phyloP scores from a whole-genome alignment of 2,329 filamentous ascomycete species.

The Clonostachys chloroleuca region DNA sequence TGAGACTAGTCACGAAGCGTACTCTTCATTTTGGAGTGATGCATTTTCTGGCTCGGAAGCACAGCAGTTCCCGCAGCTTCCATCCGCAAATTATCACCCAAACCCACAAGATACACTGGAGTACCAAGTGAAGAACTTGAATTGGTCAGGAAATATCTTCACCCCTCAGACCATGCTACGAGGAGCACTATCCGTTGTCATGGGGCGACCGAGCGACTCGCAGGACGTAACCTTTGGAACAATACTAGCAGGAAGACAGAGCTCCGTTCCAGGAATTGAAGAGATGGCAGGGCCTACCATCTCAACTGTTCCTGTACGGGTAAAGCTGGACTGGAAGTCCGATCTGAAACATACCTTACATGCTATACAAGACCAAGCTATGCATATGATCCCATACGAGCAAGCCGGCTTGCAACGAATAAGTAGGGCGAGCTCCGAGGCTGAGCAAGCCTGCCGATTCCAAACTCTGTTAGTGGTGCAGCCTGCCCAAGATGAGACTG shows the following conservation, averaged over 20 bases:
- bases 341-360: slow-evolving; percentile 4
- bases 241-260: slow-evolving; percentile 10
- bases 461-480: background rate
- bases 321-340: background rate
- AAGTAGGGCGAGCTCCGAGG: background rate
- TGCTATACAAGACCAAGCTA: slow-evolving; percentile 6
- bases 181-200: background rate
- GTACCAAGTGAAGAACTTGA: background rate
- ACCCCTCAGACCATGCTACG: slow-evolving; percentile 11
- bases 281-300: slow-evolving; percentile 13
- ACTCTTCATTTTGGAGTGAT: background rate
- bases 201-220: background rate
- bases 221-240: background rate
- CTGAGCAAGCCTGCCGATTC: background rate
- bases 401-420: background rate
- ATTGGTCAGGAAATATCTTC: slow-evolving; percentile 4
- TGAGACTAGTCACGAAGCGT: background rate
- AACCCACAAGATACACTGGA: background rate
- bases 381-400: background rate
- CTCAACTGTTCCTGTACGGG: slow-evolving; percentile 11
- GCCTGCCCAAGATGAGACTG: background rate
- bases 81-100: slow-evolving; percentile 1
- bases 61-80: background rate
- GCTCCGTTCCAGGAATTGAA: slow-evolving; percentile 9
- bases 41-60: background rate